phyloP scores from a whole-genome alignment of 305 asterid genomes.

The Vinca major region DNA sequence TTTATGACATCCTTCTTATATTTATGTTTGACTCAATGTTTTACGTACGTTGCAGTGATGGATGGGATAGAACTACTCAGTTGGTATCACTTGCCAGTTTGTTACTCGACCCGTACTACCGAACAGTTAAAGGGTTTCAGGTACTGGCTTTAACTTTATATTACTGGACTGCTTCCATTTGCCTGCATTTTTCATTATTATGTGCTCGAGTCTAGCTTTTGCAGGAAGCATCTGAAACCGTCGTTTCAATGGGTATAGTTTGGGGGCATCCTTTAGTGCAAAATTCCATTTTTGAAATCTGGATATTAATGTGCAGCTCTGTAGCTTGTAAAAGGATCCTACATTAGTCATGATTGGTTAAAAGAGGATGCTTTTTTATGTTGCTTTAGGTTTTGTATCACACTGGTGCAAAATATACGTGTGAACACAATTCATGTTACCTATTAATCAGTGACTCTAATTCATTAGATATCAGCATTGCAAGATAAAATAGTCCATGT shows the following conservation, averaged over 20 bases:
- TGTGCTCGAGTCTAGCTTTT: neutral
- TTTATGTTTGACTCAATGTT: neutral
- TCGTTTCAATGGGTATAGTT: too few relatives aligned
- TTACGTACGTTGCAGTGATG: conserved; percentile 57
- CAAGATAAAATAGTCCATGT: neutral
- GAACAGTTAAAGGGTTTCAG: conserved; percentile 93
- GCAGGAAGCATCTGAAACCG: neutral
- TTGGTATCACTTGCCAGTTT: conserved; percentile 89
- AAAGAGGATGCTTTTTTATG: too few relatives aligned
- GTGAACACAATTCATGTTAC: neutral
- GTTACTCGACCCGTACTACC: conserved; percentile 95
- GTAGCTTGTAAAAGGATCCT: too few relatives aligned
- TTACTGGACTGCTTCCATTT: conserved; percentile 7
- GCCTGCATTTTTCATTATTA: too few relatives aligned
- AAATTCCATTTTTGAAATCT: too few relatives aligned
- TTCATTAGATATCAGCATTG: neutral
- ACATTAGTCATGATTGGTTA: too few relatives aligned
- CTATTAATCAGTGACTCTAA: neutral
- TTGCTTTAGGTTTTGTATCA: neutral
- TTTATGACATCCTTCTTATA: neutral
- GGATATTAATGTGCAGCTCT: too few relatives aligned
- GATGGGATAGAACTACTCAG: conserved; percentile 99
- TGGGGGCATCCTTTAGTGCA: too few relatives aligned
- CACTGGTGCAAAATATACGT: neutral
- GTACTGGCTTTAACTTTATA: conserved; percentile 26